Base-by-base conservation (phyloP, 768 basidiomycete genomes). In the Russula brevipes region DNA sequence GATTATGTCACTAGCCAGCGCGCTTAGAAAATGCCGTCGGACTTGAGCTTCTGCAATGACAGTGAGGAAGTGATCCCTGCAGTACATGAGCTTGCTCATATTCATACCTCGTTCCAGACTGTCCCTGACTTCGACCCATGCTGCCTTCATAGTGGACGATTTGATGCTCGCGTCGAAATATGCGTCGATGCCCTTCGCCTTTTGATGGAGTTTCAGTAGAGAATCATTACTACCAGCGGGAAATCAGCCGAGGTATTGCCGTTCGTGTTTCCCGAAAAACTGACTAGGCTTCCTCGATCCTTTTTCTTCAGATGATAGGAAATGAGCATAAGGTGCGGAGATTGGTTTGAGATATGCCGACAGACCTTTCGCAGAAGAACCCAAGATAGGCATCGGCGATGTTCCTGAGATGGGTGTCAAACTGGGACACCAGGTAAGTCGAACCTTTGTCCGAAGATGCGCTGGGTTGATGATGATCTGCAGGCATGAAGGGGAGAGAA, bases 291-390 rank as follows among this genome's bases (percentile, higher is more conserved):
- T 95, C 93, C 73, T 97, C 94, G 59, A 94, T 89, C 47, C 83
- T 83, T 72, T 85, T 86, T 72, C 92, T 93, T 70, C 39, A 67
- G 36, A 49, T 24, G 55, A 54, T 59, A 14, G 4, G 55, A 67
- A 67, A 16, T 49, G 33, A 55, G 47, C 46, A n/a, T 38, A 63
- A 50, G 24, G 24, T 24, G 24, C 24, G 24, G 39, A 54, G 44
- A 69, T 64, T 51, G 63, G n/a, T 35, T 57, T 68, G 54, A 54
- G 60, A 50, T 36, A 61, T 36, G 57, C 19, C 63, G 24, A 60
- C 79, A 65, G 66, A 89, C 92, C 93, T 81, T 78, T 94, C 93
- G 73, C 85, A 83, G 75, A 95, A 94, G 78, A 94, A 95, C 60
- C 71, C 77, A 62, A 95, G 79, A 73, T 92, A 93, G 4, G 88